Percentiles rank a stretch among this genome's conserved stretches.
phyloP scores from a whole-genome alignment of 2,329 filamentous ascomycete species.

The Rugonectria rugulosa region DNA sequence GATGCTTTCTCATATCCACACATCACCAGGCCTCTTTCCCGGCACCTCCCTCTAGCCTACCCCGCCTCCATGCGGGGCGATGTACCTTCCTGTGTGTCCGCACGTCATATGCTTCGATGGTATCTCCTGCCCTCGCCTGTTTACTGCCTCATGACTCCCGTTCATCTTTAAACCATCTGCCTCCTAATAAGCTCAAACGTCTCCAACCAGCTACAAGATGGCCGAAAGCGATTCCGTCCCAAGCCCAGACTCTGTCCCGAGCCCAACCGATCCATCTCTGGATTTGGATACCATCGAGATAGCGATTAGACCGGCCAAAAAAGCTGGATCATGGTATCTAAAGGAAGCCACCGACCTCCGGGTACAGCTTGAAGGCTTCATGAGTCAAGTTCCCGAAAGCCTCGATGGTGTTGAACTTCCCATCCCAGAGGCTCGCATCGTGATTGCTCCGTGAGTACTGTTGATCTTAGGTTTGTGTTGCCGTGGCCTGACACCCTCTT shows the following conservation, averaged over 20 bases:
- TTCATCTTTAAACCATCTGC: not conserved
- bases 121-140: not conserved
- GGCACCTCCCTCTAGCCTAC: conserved; percentile 1
- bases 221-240: too few species aligned
- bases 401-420: conserved; percentile 70
- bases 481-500: not conserved
- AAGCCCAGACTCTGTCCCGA: too few species aligned
- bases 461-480: rapidly evolving
- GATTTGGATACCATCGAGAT: conserved; percentile 21
- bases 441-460: conserved; percentile 86
- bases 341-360: conserved; percentile 66
- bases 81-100: not conserved
- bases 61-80: conserved; percentile 1
- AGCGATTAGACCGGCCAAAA: conserved; percentile 63
- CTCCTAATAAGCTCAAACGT: too few species aligned
- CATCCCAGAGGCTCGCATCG: conserved; percentile 75
- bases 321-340: conserved; percentile 91
- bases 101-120: not conserved
- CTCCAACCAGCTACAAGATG: too few species aligned
- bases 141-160: too few species aligned
- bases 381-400: conserved; percentile 73
- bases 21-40: not conserved
- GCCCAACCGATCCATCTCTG: too few species aligned
- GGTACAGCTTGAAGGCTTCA: conserved; percentile 75
- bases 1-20: not conserved